Evolutionary conservation across 2,329 filamentous ascomycete species (phyloP), one percentile per base, ranked within the genome.

Genomic region (Tolypocladium album): DNA sequence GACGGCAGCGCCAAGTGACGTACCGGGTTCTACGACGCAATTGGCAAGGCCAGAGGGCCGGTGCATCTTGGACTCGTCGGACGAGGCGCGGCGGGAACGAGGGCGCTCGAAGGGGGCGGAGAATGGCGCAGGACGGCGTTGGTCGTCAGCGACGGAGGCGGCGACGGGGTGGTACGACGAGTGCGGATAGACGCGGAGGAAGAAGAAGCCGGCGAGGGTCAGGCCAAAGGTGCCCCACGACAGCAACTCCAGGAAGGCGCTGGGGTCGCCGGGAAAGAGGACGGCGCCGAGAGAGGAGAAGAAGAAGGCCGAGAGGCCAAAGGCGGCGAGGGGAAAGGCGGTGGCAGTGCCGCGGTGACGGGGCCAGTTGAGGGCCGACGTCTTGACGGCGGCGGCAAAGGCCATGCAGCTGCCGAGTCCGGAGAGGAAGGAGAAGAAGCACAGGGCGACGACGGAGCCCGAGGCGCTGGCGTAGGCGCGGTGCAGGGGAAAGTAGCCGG

Each of bases 271-370:
- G 2, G 90, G 89, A 69, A 96, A 92, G 47, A 90, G 77, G 55
- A 95, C 70, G 22, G 85, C 84, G 27, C 91, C 90, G 40, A 95
- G 75, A 2, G 87, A 81, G 0, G 94, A 93, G 76, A 97, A 99
- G 78, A 97, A 96, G 75, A 99, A 94, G 59, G 94, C 94, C 71
- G 92, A 97, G 60, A 99, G 77, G 3, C 94, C 94, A 70, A 97
- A 97, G 3, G 90, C 92, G 60, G 94, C 90, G 60, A 97, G 76
- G 7, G 94, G 93, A 67, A 97, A 94, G 1, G 92, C 92, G 7
- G 94, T 97, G 7, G 94, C 94, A 4, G 93, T 96, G 59, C 94
- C 94, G 64, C 94, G 85, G 71, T 96, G 88, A 61, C 88, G 84
- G 15, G 93, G 93, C 85, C 92, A 97, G 74, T 97, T 97, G 64